Evolutionary conservation across 768 basidiomycete species (phyloP), one percentile per base, ranked within the genome.

Genomic region (Termitomyces sp.): DNA sequence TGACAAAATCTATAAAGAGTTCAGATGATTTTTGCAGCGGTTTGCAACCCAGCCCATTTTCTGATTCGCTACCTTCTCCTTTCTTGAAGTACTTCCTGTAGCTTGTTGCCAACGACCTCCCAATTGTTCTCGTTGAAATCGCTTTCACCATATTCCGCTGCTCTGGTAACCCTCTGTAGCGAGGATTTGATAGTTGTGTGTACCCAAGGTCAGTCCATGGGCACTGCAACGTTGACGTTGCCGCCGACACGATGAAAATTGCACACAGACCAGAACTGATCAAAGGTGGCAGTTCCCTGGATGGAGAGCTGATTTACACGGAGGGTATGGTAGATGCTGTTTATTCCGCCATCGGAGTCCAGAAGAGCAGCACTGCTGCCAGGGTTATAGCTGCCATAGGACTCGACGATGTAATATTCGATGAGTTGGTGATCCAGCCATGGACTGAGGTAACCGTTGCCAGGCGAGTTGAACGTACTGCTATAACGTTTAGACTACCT

Each of bases 221-320:
- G 55, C 57, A 33, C 56, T 62, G 60, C 64, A 6, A 69, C 68
- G 51, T 67, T 72, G 20, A 78, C 70, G 8, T 66, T 71, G 16
- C 73, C 73, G 36, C 70, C 65, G 53, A 69, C 66, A 49, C 70
- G 70, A 53, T 76, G 68, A 32, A 67, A 61, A 46, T 69, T 69
- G 57, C 79, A 74, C 53, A 80, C 70, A 49, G 74, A 74, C 76
- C 76, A 79, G 69, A 68, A 79, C 60, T 79, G 78, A 60, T 73
- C 63, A 70, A 80, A 79, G 18, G 77, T 80, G 54, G 60, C 58
- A 18, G 75, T 77, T 38, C 77, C 16, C 74, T 76, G 33, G 63
- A 78, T 78, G 4, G 77, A 78, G 2, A 77, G 74, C 52, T 68
- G 65, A 63, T 79, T 75, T 47, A 68, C 64, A 50, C 10, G 32